Percentiles rank a stretch among this genome's conserved stretches.
Conservation (phyloP, 306 rosid genomes). For the Casuarina glauca region DNA sequence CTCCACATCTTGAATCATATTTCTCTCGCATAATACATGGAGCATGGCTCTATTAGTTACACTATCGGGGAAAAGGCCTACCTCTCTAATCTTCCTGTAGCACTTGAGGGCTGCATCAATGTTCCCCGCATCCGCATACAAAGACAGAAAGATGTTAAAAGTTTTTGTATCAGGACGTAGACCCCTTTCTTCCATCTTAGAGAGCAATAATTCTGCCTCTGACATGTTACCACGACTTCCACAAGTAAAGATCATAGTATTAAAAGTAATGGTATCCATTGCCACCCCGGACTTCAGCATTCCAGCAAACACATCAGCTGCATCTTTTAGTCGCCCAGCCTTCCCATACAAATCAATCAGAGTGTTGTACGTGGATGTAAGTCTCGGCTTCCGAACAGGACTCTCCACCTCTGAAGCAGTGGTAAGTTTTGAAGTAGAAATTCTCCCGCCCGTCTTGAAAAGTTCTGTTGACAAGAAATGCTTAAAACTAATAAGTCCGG, state of each 20-base stretch:
- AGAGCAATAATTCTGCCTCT: slow-evolving; percentile 81
- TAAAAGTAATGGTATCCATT: slow-evolving; percentile 75
- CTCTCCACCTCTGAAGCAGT: slow-evolving; percentile 25
- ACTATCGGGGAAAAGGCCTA: slow-evolving; percentile 66
- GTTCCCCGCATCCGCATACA: slow-evolving; percentile 70
- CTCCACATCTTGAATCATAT: slow-evolving; percentile 70
- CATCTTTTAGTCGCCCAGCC: slow-evolving; percentile 78
- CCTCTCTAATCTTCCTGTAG: slow-evolving; percentile 67
- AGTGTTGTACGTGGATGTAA: slow-evolving; percentile 70
- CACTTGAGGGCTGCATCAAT: slow-evolving; percentile 60
- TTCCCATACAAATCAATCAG: slow-evolving; percentile 89
- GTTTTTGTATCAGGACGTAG: slow-evolving; percentile 79
- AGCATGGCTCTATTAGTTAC: slow-evolving; percentile 79
- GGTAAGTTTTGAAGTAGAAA: slow-evolving; percentile 25
- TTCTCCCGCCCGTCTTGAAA: slow-evolving; percentile 77
- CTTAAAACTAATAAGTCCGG: slow-evolving; percentile 59
- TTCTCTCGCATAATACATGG: slow-evolving; percentile 53
- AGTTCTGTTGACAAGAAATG: slow-evolving; percentile 89
- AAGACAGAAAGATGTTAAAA: slow-evolving; percentile 68
- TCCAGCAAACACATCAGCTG: slow-evolving; percentile 74
- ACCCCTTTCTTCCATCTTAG: slow-evolving; percentile 79
- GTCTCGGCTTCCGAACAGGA: slow-evolving; percentile 46
- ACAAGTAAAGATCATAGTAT: slow-evolving; percentile 78
- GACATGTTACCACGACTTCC: slow-evolving; percentile 76
- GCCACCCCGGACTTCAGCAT: slow-evolving; percentile 83